Evolutionary conservation across 768 basidiomycete species (phyloP).

Genomic region (Pleurotus cornucopiae): DNA sequence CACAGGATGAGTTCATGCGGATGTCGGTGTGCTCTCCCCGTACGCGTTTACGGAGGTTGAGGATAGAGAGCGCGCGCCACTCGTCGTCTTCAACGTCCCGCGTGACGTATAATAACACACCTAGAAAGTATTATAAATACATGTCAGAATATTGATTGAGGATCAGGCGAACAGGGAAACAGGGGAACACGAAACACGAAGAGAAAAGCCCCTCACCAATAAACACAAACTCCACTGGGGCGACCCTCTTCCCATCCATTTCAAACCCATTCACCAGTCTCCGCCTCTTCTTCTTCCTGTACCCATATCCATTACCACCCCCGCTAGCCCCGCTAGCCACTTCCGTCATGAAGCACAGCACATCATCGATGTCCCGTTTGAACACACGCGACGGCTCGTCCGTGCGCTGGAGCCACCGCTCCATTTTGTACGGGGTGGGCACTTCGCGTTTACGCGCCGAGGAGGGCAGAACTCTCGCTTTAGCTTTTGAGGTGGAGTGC

Average conservation of each 20-base stretch:
- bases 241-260: conserved; percentile 54
- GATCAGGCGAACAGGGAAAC: too few relatives aligned
- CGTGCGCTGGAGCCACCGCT: conserved; percentile 42
- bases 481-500: too few relatives aligned
- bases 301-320: neutral
- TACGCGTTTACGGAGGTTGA: conserved; percentile 51
- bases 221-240: conserved; percentile 78
- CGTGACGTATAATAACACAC: conserved; percentile 61
- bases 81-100: conserved; percentile 37
- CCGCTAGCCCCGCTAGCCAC: conserved; percentile 36
- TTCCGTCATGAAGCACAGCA: conserved; percentile 49
- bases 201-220: conserved; percentile 46
- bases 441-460: conserved; percentile 22
- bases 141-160: neutral
- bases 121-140: conserved; percentile 28
- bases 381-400: conserved; percentile 44
- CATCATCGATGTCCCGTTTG: conserved; percentile 48
- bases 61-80: conserved; percentile 51
- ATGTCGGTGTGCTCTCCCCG: conserved; percentile 59
- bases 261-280: conserved; percentile 45
- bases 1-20: conserved; percentile 54
- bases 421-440: conserved; percentile 54
- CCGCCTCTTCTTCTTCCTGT: conserved; percentile 11
- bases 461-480: too few relatives aligned
- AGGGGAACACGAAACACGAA: too few relatives aligned